A percentile compares a stretch with the other conserved stretches of the same genome.
These are phyloP conservation scores for Gossypium longicalyx DNA, from an alignment of 345 rosid genomes.

Conservation along the genomic window DNA sequence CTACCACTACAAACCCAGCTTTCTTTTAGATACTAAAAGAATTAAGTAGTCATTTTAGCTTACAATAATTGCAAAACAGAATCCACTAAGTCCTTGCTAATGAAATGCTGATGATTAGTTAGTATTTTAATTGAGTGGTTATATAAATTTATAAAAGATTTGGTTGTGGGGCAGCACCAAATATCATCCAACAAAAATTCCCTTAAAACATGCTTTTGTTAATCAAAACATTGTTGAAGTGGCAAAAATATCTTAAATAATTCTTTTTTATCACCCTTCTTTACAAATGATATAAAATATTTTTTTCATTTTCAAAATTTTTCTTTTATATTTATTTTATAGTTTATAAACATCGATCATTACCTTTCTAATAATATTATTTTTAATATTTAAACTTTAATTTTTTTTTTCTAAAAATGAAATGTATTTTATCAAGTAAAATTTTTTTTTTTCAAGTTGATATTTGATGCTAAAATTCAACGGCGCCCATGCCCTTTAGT, in stretches of 20 bases:
- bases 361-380: no score
- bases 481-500: conserved; percentile 7
- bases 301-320: no score
- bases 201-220: conserved; percentile 10
- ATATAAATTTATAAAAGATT: background rate
- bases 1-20: background rate
- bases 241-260: background rate
- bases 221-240: no score
- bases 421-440: no score
- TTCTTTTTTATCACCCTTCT: background rate
- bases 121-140: background rate
- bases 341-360: no score
- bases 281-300: no score
- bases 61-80: conserved; percentile 29
- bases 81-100: conserved; percentile 29
- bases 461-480: conserved; percentile 18
- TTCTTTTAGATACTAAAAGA: conserved; percentile 6
- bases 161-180: conserved; percentile 18
- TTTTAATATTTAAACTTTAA: no score
- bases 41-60: conserved; percentile 19
- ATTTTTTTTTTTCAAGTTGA: conserved; percentile 14
- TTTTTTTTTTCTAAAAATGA: no score
- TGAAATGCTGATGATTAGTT: conserved; percentile 27
- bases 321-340: no score
- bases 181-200: conserved; percentile 24